These are phyloP conservation scores for Terfezia boudieri DNA, from an alignment of 495 filamentous ascomycete genomes.

Conservation along the genomic window DNA sequence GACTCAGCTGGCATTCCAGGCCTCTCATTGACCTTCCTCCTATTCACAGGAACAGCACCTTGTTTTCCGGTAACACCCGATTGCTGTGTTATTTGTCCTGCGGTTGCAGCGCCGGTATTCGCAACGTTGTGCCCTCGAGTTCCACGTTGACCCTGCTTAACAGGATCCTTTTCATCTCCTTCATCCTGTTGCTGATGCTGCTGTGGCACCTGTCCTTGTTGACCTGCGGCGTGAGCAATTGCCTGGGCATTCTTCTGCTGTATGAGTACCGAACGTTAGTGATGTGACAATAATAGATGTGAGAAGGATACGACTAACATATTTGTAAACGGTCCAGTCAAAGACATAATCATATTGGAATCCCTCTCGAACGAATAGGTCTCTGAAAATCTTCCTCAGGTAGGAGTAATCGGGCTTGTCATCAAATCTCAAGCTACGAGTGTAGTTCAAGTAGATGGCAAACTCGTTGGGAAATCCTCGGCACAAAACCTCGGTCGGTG, in stretches of 20 bases:
- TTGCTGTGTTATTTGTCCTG: slow-evolving; percentile 35
- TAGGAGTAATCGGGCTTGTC: slow-evolving; percentile 99
- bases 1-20: slow-evolving; percentile 41
- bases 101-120: slow-evolving; percentile 35
- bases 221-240: slow-evolving; percentile 49
- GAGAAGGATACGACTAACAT: slow-evolving; percentile 22
- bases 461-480: slow-evolving; percentile 99
- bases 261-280: slow-evolving; percentile 1
- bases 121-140: slow-evolving; percentile 17
- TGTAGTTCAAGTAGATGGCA: slow-evolving; percentile 99
- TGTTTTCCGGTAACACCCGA: slow-evolving; percentile 37
- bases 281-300: slow-evolving; percentile 1
- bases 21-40: slow-evolving; percentile 66
- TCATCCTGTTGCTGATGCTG: slow-evolving; percentile 23
- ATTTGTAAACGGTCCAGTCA: slow-evolving; percentile 99
- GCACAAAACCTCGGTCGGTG: slow-evolving; percentile 95
- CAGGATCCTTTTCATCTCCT: slow-evolving; percentile 44
- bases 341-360: slow-evolving; percentile 99
- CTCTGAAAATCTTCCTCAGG: slow-evolving; percentile 99
- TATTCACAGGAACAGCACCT: slow-evolving; percentile 37
- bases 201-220: slow-evolving; percentile 29
- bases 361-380: slow-evolving; percentile 95
- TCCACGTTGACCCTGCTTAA: slow-evolving; percentile 31
- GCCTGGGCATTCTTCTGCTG: slow-evolving; percentile 88
- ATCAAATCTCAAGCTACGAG: slow-evolving; percentile 92